Evolutionary conservation across 805 yeast species (phyloP).

Genomic region (Lipomyces orientalis): DNA sequence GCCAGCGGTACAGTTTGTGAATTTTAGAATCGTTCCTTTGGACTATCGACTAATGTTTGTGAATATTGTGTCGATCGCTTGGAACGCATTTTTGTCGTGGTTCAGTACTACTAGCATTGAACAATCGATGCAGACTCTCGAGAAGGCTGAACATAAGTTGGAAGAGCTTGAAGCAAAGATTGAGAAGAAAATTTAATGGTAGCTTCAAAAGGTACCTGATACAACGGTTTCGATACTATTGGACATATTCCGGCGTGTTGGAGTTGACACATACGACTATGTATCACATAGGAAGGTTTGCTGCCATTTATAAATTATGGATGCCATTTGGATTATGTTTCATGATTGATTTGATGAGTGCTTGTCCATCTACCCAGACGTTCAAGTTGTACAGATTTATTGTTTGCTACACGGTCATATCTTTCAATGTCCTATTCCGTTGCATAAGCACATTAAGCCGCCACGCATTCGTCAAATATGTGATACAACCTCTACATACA

Average conservation of each 20-base stretch:
- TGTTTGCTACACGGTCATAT: background rate
- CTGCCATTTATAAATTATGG: no score
- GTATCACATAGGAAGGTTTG: background rate
- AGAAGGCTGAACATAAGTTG: constrained; percentile 18
- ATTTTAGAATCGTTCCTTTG: constrained; percentile 53
- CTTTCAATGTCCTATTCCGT: background rate
- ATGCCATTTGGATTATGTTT: no score
- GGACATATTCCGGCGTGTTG: background rate
- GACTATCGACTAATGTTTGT: constrained; percentile 65
- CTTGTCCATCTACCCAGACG: background rate
- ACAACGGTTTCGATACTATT: background rate
- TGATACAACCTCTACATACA: background rate
- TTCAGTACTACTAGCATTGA: constrained; percentile 22
- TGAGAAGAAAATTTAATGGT: constrained; percentile 5
- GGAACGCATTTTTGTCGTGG: constrained; percentile 79
- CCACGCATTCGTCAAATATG: no score
- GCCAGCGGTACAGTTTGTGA: constrained; percentile 75
- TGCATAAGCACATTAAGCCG: background rate
- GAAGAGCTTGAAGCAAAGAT: constrained; percentile 19
- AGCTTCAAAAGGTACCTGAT: background rate
- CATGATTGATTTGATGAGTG: no score
- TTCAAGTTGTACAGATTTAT: background rate
- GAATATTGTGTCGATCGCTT: constrained; percentile 72
- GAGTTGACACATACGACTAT: no score
- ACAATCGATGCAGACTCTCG: constrained; percentile 12